Evolutionary conservation across 1,284 basidiomycete species (phyloP).

Genomic region (Filobasidium uniguttulatum): DNA sequence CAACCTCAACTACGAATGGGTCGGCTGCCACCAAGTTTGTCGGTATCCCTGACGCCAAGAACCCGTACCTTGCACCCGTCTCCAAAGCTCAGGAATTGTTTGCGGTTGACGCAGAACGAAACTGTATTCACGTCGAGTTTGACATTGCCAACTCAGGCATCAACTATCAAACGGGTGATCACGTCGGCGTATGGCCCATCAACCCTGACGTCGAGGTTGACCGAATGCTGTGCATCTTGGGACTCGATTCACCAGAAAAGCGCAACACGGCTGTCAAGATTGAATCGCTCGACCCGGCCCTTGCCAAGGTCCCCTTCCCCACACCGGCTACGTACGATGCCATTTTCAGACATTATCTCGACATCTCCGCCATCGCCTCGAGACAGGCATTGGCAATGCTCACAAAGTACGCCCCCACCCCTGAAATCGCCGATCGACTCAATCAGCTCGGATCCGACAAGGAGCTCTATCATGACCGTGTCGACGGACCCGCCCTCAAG

Average conservation of each 20-base stretch:
- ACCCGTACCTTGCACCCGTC: slow-evolving; percentile 84
- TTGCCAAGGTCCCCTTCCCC: slow-evolving; percentile 98
- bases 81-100: slow-evolving; percentile 71
- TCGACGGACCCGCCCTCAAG: slow-evolving; percentile 70
- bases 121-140: slow-evolving; percentile 92
- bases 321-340: slow-evolving; percentile 89
- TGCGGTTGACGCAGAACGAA: slow-evolving; percentile 56
- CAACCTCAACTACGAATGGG: slow-evolving; percentile 62
- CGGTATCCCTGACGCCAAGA: slow-evolving; percentile 63
- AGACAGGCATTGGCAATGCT: slow-evolving; percentile 81
- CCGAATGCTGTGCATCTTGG: slow-evolving; percentile 72
- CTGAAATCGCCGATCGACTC: slow-evolving; percentile 59
- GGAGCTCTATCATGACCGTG: slow-evolving; percentile 62
- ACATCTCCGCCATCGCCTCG: slow-evolving; percentile 82
- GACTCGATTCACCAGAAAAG: slow-evolving; percentile 53
- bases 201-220: slow-evolving; percentile 88
- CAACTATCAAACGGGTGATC: slow-evolving; percentile 97
- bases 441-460: slow-evolving; percentile 73
- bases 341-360: slow-evolving; percentile 91
- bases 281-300: slow-evolving; percentile 88
- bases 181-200: slow-evolving; percentile 91
- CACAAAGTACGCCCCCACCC: slow-evolving; percentile 74
- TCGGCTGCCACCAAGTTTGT: slow-evolving; percentile 47
- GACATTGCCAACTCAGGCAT: slow-evolving; percentile 89
- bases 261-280: slow-evolving; percentile 73